phyloP scores from a whole-genome alignment of 2,329 filamentous ascomycete species.

The Periconia sp. region DNA sequence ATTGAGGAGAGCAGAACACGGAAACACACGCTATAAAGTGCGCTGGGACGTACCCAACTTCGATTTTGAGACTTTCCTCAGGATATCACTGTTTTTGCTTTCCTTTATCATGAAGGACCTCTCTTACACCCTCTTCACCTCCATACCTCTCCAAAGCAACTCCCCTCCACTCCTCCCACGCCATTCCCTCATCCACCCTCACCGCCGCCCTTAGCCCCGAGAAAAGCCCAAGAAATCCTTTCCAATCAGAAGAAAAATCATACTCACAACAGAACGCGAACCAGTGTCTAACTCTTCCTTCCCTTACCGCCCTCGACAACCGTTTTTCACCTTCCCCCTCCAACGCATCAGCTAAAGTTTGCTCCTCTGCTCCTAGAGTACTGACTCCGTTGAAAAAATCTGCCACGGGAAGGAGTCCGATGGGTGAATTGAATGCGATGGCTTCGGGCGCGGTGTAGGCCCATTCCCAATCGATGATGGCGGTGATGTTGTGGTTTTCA shows the following conservation, averaged over 20 bases:
- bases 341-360: constrained; percentile 36
- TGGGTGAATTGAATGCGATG: constrained; percentile 49
- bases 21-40: no score
- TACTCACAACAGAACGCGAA: constrained; percentile 49
- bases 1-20: no score
- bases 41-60: no score
- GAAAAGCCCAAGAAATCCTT: constrained; percentile 48
- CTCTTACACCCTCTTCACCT: constrained; percentile 17
- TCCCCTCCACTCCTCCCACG: constrained; percentile 45
- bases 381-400: constrained; percentile 46
- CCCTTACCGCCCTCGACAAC: constrained; percentile 42
- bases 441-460: constrained; percentile 34
- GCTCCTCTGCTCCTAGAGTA: constrained; percentile 43
- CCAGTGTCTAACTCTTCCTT: constrained; percentile 43
- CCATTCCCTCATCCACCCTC: constrained; percentile 35
- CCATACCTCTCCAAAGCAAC: constrained; percentile 40
- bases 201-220: constrained; percentile 42
- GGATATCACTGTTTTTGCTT: no score
- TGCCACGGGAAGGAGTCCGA: constrained; percentile 44
- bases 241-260: constrained; percentile 45
- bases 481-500: constrained; percentile 50
- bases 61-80: no score
- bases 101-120: no score
- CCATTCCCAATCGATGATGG: constrained; percentile 53
- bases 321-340: constrained; percentile 35